Evolutionary conservation across 805 yeast genomes (phyloP), one percentile per base, ranked within the genome.

Genomic region (Blastobotrys americana): DNA sequence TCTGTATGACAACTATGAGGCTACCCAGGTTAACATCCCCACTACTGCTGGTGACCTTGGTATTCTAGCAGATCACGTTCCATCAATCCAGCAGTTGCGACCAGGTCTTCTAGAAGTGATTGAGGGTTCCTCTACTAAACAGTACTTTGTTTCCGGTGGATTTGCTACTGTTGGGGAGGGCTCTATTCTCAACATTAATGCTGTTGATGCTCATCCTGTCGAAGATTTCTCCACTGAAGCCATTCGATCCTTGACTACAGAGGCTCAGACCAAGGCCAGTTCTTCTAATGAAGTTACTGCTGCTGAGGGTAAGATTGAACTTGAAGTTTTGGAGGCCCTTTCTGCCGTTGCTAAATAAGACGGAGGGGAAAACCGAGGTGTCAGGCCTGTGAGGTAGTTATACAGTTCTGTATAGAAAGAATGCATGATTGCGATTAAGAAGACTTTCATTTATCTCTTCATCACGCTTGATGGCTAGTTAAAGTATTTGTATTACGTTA

Each of bases 1-100:
- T 38, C 45, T 64, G 23, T 64, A 60, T 55, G 47, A 56, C 45
- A 52, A 57, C 46, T 20, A 53, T 27, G 66, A 64, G 39, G 67
- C 62, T 52, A 60, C 71, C 62, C 87, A 93, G 76, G 97, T 93
- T 58, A 93, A 93, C 73, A 75, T 93, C 57, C 98, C 98, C 63
- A 94, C 96, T 53, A 76, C 82, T 61, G 81, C 93, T 56, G 98
- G 98, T 67, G 94, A 85, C 65, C 78, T 90, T 70, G 98, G 98
- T 85, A 78, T 93, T 55, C 74, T 93, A 64, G 96, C 97, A 59
- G 83, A 86, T 74, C 98, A 93, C 80, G 96, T 93, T 62, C 97
- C 98, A 60, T 79, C 84, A 60, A 87, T 90, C 54, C 97, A 93
- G 73, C 95, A 93, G 76, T 80, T 93, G 66, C 78, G 81, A 63